Evolutionary conservation across 306 rosid genomes (phyloP).

Genomic region (Sesbania bispinosa): DNA sequence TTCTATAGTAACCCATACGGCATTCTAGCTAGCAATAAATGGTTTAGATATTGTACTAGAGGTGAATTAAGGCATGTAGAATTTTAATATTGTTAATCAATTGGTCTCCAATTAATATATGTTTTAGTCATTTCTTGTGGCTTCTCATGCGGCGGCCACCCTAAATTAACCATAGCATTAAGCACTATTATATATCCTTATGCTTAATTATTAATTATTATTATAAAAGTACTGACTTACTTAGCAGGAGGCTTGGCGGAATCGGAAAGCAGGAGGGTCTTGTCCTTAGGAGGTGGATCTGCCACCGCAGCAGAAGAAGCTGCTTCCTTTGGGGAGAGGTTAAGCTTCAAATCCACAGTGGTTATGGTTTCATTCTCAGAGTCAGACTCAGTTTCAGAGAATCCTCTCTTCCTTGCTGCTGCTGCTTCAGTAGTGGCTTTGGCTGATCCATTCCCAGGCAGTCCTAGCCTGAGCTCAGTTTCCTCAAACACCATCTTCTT

Average conservation of each 20-base stretch:
- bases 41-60: too few relatives aligned
- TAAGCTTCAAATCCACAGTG: conserved; percentile 52
- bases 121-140: too few relatives aligned
- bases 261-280: conserved; percentile 50
- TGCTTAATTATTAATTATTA: too few relatives aligned
- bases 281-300: conserved; percentile 40
- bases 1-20: too few relatives aligned
- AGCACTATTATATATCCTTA: too few relatives aligned
- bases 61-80: too few relatives aligned
- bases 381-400: conserved; percentile 31
- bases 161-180: too few relatives aligned
- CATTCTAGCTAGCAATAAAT: too few relatives aligned
- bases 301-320: background rate
- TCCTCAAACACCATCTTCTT: conserved; percentile 55
- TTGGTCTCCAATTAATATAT: too few relatives aligned
- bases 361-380: background rate
- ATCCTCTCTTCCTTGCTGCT: conserved; percentile 57
- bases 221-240: conserved; percentile 32
- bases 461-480: conserved; percentile 73
- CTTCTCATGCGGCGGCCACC: too few relatives aligned
- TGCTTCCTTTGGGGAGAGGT: conserved; percentile 44
- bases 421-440: conserved; percentile 11
- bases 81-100: too few relatives aligned
- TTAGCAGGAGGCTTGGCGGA: conserved; percentile 80
- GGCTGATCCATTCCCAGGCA: conserved; percentile 52